phyloP scores from a whole-genome alignment of 83 land plant genomes.

The Isoetes engelmannii region DNA sequence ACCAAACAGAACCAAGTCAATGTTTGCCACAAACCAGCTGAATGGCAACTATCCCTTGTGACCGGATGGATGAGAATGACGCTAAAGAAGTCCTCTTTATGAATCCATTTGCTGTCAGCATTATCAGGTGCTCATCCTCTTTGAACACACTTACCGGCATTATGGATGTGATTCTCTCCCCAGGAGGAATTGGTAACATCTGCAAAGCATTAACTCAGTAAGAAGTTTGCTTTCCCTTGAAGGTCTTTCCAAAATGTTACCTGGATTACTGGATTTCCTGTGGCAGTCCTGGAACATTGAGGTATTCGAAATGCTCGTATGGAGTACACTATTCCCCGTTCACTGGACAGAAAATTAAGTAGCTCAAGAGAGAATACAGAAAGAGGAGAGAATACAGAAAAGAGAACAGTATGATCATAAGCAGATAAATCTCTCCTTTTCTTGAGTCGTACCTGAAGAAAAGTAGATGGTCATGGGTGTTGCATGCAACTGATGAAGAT shows the following conservation, averaged over 20 bases:
- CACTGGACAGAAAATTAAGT: slow-evolving; percentile 43
- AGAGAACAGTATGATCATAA: background rate
- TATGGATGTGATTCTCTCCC: slow-evolving; percentile 88
- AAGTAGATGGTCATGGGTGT: slow-evolving; percentile 74
- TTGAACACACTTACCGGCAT: slow-evolving; percentile 77
- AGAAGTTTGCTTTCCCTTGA: too few species aligned
- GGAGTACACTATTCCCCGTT: slow-evolving; percentile 84
- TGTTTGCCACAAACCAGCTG: slow-evolving; percentile 62
- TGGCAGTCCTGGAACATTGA: slow-evolving; percentile 82
- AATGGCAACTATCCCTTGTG: slow-evolving; percentile 84
- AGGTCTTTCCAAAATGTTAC: too few species aligned
- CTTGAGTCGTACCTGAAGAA: slow-evolving; percentile 67
- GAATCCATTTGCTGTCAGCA: slow-evolving; percentile 80
- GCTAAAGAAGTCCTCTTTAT: slow-evolving; percentile 81
- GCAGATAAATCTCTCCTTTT: background rate
- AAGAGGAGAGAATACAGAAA: background rate
- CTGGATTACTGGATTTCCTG: slow-evolving; percentile 87
- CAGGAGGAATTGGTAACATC: slow-evolving; percentile 77
- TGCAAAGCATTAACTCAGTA: slow-evolving; percentile 18
- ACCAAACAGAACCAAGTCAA: background rate
- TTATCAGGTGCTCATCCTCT: slow-evolving; percentile 70
- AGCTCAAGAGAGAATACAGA: background rate
- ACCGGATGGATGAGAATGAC: slow-evolving; percentile 65
- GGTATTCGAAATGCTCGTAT: slow-evolving; percentile 92
- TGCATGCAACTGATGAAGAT: slow-evolving; percentile 80